Conservation (phyloP, 1,284 basidiomycete species). For the Marasmius tenuissimus region DNA sequence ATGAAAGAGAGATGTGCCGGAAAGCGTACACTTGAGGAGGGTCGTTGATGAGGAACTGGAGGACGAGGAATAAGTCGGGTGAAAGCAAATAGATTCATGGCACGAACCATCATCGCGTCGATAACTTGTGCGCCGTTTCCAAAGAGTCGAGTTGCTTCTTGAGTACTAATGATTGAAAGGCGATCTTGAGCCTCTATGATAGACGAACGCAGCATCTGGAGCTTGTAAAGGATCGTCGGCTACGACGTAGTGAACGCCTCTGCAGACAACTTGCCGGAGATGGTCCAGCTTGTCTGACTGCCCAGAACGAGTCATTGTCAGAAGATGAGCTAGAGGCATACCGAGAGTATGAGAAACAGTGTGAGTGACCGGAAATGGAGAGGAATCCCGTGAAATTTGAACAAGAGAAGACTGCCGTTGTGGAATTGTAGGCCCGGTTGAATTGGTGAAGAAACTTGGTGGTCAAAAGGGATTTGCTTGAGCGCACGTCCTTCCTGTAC, state of each 20-base stretch:
- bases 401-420: too few relatives aligned
- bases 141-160: constrained; percentile 69
- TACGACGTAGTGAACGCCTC: constrained; percentile 28
- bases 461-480: too few relatives aligned
- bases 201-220: constrained; percentile 13
- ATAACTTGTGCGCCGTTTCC: constrained; percentile 60
- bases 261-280: constrained; percentile 26
- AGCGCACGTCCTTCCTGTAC: too few relatives aligned
- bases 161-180: constrained; percentile 62
- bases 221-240: constrained; percentile 19
- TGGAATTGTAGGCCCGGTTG: too few relatives aligned
- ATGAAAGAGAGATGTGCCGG: background rate
- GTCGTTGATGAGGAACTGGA: constrained; percentile 77
- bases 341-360: constrained; percentile 66
- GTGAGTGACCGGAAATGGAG: constrained; percentile 52
- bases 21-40: constrained; percentile 75
- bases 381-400: background rate
- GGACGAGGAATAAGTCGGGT: background rate
- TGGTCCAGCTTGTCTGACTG: constrained; percentile 15
- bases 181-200: constrained; percentile 15
- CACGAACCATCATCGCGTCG: constrained; percentile 66
- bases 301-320: background rate
- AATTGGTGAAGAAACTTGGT: too few relatives aligned
- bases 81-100: background rate
- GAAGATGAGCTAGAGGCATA: constrained; percentile 18